These are phyloP conservation scores for Geosiphon pyriformis DNA, from an alignment of 192 early-diverging fungal genomes.

Conservation along the genomic window DNA sequence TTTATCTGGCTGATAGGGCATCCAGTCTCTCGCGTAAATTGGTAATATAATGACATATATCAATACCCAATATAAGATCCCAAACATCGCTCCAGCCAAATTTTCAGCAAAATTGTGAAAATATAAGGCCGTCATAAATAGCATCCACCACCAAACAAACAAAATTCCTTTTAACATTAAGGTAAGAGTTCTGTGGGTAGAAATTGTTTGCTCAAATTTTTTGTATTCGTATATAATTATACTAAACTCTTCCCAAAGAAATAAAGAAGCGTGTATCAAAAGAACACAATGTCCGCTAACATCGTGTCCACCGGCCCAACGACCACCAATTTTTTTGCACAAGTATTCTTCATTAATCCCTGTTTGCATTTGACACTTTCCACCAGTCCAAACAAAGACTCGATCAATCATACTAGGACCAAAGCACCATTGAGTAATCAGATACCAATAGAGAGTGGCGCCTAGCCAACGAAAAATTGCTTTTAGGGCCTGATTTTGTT, in stretches of 20 bases:
- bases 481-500: slow-evolving; percentile 9
- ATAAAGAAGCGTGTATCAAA: slow-evolving; percentile 68
- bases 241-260: slow-evolving; percentile 63
- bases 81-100: slow-evolving; percentile 60
- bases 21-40: not conserved
- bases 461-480: slow-evolving; percentile 44
- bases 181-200: slow-evolving; percentile 27
- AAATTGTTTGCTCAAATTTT: slow-evolving; percentile 11
- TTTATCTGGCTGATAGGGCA: too few relatives aligned
- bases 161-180: slow-evolving; percentile 40
- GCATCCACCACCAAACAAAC: slow-evolving; percentile 69
- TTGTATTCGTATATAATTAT: slow-evolving; percentile 32
- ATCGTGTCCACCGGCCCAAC: slow-evolving; percentile 78
- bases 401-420: slow-evolving; percentile 79
- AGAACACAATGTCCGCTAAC: slow-evolving; percentile 85
- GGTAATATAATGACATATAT: not conserved
- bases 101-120: slow-evolving; percentile 72
- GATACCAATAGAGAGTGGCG: slow-evolving; percentile 79
- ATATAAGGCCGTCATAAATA: slow-evolving; percentile 70
- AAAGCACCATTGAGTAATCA: slow-evolving; percentile 81
- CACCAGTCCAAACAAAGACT: slow-evolving; percentile 65
- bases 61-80: slow-evolving; percentile 59
- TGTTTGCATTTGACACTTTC: slow-evolving; percentile 43
- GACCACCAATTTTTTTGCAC: slow-evolving; percentile 46
- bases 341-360: slow-evolving; percentile 28